Evolutionary conservation across 257 asterid genomes (phyloP).

Genomic region (Thymus quinquecostatus): DNA sequence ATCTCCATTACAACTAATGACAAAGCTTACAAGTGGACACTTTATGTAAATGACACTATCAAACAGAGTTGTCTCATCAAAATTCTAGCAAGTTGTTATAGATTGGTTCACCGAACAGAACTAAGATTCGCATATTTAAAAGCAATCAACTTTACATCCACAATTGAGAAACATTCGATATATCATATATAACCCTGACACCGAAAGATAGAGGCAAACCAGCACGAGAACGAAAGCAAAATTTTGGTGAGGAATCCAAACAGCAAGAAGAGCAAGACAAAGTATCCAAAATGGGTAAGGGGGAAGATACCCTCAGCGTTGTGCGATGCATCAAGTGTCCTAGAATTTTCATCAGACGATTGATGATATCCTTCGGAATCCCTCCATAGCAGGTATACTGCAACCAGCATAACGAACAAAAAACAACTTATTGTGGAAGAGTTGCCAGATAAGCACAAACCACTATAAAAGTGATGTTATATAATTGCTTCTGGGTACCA

Average conservation of each 20-base stretch:
- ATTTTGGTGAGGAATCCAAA: conserved; percentile 15
- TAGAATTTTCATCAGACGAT: conserved; percentile 81
- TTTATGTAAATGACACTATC: not conserved
- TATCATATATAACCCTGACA: not conserved
- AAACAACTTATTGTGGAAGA: conserved; percentile 7
- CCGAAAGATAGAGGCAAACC: conserved; percentile 15
- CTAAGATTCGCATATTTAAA: conserved; percentile 10
- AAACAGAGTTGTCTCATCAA: not conserved
- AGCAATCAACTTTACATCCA: conserved; percentile 17
- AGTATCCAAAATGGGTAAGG: conserved; percentile 7
- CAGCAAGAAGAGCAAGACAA: conserved; percentile 7
- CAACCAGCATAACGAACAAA: conserved; percentile 34
- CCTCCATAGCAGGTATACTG: conserved; percentile 76
- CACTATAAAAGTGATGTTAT: conserved; percentile 5
- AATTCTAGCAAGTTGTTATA: conserved; percentile 13
- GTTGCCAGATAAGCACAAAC: conserved; percentile 17
- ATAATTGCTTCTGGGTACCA: conserved; percentile 48
- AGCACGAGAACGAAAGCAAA: conserved; percentile 2
- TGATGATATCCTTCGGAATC: conserved; percentile 63
- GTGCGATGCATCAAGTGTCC: conserved; percentile 85
- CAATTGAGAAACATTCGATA: conserved; percentile 12
- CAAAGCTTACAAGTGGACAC: conserved; percentile 9
- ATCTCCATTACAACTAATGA: not conserved
- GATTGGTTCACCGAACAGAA: conserved; percentile 1
- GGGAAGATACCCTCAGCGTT: conserved; percentile 67